Conservation (phyloP, 805 yeast genomes). For the Wickerhamomyces queroliae region DNA sequence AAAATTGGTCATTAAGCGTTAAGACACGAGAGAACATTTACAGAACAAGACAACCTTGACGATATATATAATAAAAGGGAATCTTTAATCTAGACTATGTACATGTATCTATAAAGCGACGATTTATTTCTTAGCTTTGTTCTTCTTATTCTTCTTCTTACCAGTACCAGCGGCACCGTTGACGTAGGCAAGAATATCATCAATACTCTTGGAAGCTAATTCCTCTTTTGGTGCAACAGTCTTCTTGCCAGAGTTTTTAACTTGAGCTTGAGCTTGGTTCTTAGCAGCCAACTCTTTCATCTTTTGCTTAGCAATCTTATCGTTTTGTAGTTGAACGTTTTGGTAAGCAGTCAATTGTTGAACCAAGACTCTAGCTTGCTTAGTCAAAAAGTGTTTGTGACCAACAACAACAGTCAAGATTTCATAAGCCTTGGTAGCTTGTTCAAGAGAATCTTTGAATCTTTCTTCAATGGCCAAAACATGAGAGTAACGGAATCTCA, state of each 20-base stretch:
- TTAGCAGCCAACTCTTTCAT: constrained; percentile 8
- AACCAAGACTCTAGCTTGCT: constrained; percentile 62
- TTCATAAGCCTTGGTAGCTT: constrained; percentile 49
- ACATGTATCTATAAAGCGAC: constrained; percentile 1
- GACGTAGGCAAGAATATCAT: constrained; percentile 66
- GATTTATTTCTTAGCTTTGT: constrained; percentile 1
- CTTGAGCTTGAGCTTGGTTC: constrained; percentile 14
- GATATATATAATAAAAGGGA: not conserved
- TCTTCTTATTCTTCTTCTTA: constrained; percentile 17
- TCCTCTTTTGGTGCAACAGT: constrained; percentile 25
- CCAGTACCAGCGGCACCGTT: constrained; percentile 44
- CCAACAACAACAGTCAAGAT: constrained; percentile 59
- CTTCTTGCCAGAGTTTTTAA: constrained; percentile 22
- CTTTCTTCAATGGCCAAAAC: constrained; percentile 47
- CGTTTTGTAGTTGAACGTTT: constrained; percentile 38
- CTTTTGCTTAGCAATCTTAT: constrained; percentile 27
- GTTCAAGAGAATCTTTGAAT: constrained; percentile 48
- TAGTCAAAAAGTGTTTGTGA: constrained; percentile 58
- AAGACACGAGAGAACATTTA: too few species aligned
- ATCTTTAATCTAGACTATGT: constrained; percentile 2
- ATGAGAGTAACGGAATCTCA: constrained; percentile 67
- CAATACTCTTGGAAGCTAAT: constrained; percentile 60
- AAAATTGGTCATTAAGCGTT: constrained; percentile 17
- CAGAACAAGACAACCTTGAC: too few species aligned
- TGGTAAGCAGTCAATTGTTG: constrained; percentile 47